phyloP scores from a whole-genome alignment of 441 rosid genomes.

The Gossypium schwendimanii region DNA sequence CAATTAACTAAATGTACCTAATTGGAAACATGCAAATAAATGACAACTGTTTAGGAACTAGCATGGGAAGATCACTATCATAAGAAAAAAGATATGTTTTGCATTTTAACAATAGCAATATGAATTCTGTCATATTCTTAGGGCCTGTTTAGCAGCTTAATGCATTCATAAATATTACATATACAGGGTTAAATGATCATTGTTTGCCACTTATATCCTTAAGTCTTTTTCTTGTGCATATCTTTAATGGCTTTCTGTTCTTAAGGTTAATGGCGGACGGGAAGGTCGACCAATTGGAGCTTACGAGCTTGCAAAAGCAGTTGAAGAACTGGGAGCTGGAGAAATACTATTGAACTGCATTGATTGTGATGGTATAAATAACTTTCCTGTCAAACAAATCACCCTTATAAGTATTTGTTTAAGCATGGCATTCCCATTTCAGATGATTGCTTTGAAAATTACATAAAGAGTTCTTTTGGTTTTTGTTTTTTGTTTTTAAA shows the following conservation, averaged over 20 bases:
- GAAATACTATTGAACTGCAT: conserved; percentile 91
- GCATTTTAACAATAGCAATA: background rate
- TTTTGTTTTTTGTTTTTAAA: background rate
- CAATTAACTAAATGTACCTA: background rate
- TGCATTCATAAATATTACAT: background rate
- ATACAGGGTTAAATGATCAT: background rate
- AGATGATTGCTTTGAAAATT: background rate
- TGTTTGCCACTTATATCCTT: background rate
- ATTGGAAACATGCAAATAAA: background rate
- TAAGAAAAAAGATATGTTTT: background rate
- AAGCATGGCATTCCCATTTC: background rate
- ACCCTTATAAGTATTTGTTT: background rate
- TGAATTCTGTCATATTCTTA: background rate
- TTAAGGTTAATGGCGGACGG: conserved; percentile 89
- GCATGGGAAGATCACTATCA: background rate
- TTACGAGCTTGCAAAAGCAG: conserved; percentile 91
- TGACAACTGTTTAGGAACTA: background rate
- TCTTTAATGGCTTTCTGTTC: conserved; percentile 2
- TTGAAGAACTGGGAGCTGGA: conserved; percentile 92
- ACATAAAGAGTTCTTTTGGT: background rate
- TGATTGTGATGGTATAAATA: conserved; percentile 68
- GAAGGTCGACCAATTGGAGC: conserved; percentile 96
- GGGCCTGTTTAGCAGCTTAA: background rate
- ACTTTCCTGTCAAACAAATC: background rate
- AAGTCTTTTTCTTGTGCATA: conserved; percentile 6